phyloP scores from a whole-genome alignment of 352 stramenopile species.

The Globisporangium paddicum region DNA sequence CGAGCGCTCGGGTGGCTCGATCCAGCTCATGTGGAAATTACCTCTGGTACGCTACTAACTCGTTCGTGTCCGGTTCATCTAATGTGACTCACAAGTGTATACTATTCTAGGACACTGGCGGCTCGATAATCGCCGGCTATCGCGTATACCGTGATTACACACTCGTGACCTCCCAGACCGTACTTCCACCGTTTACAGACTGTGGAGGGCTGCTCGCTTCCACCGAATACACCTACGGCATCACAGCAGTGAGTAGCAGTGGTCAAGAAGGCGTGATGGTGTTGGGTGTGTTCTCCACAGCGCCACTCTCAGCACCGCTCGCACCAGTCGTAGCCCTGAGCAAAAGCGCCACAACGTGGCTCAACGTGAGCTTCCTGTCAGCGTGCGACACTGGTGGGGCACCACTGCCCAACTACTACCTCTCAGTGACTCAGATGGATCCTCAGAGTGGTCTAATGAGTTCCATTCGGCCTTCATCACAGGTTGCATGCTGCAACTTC shows the following conservation, averaged over 20 bases:
- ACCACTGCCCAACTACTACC: conserved; percentile 28
- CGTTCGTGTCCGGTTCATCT: neutral
- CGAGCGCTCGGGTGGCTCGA: conserved; percentile 33
- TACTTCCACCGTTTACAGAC: conserved; percentile 36
- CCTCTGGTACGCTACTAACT: conserved; percentile 25
- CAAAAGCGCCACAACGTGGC: conserved; percentile 15
- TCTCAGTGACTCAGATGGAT: conserved; percentile 14
- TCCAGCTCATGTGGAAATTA: conserved; percentile 34
- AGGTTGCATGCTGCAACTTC: conserved; percentile 45
- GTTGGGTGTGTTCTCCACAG: conserved; percentile 23
- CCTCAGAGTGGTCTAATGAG: neutral
- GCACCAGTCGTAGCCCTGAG: conserved; percentile 19
- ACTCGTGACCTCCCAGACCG: conserved; percentile 22
- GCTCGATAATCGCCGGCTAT: conserved; percentile 40
- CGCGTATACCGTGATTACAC: conserved; percentile 53
- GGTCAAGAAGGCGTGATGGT: conserved; percentile 28
- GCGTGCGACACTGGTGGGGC: conserved; percentile 40
- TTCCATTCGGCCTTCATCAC: conserved; percentile 12
- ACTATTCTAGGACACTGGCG: conserved; percentile 26
- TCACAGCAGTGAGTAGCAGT: conserved; percentile 31
- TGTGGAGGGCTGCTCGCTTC: conserved; percentile 32
- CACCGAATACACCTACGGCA: conserved; percentile 41
- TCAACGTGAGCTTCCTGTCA: conserved; percentile 31
- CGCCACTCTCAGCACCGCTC: conserved; percentile 21
- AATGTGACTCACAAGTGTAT: neutral